Evolutionary conservation across 495 filamentous ascomycete species (phyloP).

Genomic region (Aspergillus ellipticus): DNA sequence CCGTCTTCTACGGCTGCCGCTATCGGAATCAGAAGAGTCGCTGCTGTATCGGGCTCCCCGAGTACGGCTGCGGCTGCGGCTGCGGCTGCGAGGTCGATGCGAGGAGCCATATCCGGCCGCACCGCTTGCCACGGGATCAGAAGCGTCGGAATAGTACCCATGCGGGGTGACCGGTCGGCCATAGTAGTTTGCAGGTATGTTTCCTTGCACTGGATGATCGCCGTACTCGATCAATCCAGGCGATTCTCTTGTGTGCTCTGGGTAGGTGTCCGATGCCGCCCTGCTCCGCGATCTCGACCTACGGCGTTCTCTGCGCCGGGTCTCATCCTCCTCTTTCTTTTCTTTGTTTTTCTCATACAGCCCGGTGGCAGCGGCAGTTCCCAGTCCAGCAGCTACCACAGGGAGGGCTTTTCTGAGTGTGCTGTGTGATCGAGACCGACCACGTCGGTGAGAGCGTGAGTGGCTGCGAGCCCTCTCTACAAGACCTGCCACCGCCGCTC

Average conservation of each 20-base stretch:
- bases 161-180: constrained; percentile 40
- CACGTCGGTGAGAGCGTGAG: constrained; percentile 56
- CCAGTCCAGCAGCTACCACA: constrained; percentile 71
- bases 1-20: constrained; percentile 35
- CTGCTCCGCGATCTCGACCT: constrained; percentile 56
- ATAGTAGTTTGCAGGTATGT: constrained; percentile 49
- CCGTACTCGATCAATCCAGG: constrained; percentile 81
- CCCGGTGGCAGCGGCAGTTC: constrained; percentile 73
- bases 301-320: constrained; percentile 41
- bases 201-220: constrained; percentile 56
- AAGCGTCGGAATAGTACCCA: constrained; percentile 43
- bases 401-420: constrained; percentile 57
- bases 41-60: constrained; percentile 35
- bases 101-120: constrained; percentile 29
- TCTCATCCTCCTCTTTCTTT: constrained; percentile 56
- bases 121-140: constrained; percentile 19
- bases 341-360: constrained; percentile 75
- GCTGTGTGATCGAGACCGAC: constrained; percentile 54
- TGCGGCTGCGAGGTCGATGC: constrained; percentile 25
- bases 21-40: constrained; percentile 45
- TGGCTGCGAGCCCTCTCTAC: constrained; percentile 71
- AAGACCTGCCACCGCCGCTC: constrained; percentile 72
- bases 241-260: constrained; percentile 54
- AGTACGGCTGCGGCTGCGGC: constrained; percentile 39
- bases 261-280: constrained; percentile 49